Conservation (phyloP, 768 basidiomycete species). For the Lactarius pseudohatsudake region DNA sequence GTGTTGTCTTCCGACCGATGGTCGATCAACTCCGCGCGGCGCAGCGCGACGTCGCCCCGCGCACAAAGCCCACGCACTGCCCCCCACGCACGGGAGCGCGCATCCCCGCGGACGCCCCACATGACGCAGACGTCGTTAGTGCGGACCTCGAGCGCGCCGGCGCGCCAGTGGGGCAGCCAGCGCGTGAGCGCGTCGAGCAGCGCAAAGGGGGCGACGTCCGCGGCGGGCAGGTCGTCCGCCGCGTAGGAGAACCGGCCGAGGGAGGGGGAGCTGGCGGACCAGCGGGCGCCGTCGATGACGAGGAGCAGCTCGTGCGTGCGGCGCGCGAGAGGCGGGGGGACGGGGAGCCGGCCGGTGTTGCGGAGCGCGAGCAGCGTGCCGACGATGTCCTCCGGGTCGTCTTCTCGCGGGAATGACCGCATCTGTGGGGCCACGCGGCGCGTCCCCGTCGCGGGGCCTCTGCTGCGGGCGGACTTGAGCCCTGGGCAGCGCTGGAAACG, state of each 20-base stretch:
- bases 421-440: neutral
- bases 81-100: neutral
- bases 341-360: neutral
- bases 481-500: neutral
- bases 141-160: neutral
- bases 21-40: neutral
- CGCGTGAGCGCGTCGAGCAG: constrained; percentile 17
- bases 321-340: neutral
- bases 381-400: constrained; percentile 6
- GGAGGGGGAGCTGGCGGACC: neutral
- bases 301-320: neutral
- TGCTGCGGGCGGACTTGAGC: neutral
- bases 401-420: neutral
- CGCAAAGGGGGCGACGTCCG: constrained; percentile 3
- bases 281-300: neutral
- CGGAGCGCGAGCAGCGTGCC: neutral
- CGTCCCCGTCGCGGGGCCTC: neutral
- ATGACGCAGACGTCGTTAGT: constrained; percentile 10
- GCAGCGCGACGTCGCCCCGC: neutral
- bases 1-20: neutral
- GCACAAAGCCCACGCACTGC: neutral
- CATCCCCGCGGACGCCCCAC: constrained; percentile 2
- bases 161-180: constrained; percentile 12
- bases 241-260: constrained; percentile 2
- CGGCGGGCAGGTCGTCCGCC: neutral